Conservation (phyloP, 306 rosid genomes). For the Pyrus betulifolia region DNA sequence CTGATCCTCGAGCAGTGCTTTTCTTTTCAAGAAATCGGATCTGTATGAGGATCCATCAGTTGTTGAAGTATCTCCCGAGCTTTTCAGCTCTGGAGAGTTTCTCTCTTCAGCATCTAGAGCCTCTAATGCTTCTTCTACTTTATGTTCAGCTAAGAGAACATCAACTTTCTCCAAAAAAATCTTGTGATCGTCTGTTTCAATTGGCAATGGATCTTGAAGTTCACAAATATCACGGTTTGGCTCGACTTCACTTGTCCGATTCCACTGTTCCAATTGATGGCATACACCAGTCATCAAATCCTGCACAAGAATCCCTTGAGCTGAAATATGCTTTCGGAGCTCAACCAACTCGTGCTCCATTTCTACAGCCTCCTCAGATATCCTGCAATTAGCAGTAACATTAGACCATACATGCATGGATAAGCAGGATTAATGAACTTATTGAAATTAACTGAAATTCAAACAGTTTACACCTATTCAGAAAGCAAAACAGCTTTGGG, state of each 20-base stretch:
- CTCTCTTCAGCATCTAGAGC: slow-evolving; percentile 85
- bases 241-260: slow-evolving; percentile 33
- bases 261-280: slow-evolving; percentile 78
- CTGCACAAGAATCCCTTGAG: slow-evolving; percentile 87
- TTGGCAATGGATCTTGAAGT: slow-evolving; percentile 46
- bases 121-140: slow-evolving; percentile 81
- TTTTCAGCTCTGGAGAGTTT: slow-evolving; percentile 51
- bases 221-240: slow-evolving; percentile 37
- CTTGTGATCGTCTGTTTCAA: slow-evolving; percentile 35
- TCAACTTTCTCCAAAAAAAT: slow-evolving; percentile 66
- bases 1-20: slow-evolving; percentile 59
- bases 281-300: slow-evolving; percentile 95
- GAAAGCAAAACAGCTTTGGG: neutral
- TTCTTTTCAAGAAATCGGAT: slow-evolving; percentile 56
- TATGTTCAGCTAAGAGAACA: slow-evolving; percentile 78
- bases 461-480: neutral
- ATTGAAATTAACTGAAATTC: neutral
- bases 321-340: slow-evolving; percentile 76
- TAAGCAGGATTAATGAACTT: neutral
- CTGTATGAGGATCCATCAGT: slow-evolving; percentile 49
- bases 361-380: slow-evolving; percentile 95
- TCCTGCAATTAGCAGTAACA: slow-evolving; percentile 40
- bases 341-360: slow-evolving; percentile 86
- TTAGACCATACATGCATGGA: slow-evolving; percentile 5
- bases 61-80: slow-evolving; percentile 41